phyloP scores from a whole-genome alignment of 1,139 yeast genomes.

The Yamadazyma aaseri region DNA sequence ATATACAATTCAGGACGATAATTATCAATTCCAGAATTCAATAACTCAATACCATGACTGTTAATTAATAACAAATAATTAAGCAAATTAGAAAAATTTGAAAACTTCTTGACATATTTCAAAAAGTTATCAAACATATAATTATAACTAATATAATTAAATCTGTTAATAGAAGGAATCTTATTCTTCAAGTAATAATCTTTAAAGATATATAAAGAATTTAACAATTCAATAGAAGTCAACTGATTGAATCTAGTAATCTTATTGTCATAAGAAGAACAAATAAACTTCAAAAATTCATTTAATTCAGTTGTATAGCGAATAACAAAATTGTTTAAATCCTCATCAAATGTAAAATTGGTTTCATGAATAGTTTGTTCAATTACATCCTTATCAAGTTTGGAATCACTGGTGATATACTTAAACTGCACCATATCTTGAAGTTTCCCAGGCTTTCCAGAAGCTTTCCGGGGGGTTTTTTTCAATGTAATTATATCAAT shows the following conservation, averaged over 20 bases:
- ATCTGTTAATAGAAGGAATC: constrained; percentile 18
- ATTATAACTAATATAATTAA: constrained; percentile 20
- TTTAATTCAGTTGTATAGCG: constrained; percentile 22
- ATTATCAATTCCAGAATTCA: constrained; percentile 14
- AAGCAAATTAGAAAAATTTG: constrained; percentile 15
- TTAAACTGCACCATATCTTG: not conserved
- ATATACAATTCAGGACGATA: constrained; percentile 25
- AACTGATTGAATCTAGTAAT: constrained; percentile 24
- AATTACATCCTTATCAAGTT: constrained; percentile 8
- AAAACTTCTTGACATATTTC: constrained; percentile 15
- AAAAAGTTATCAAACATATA: constrained; percentile 23
- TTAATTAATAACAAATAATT: constrained; percentile 16
- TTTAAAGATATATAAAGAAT: constrained; percentile 29
- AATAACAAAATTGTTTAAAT: constrained; percentile 19
- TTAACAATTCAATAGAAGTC: constrained; percentile 28
- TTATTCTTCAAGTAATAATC: constrained; percentile 23
- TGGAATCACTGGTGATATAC: constrained; percentile 4
- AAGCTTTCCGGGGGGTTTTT: constrained; percentile 21
- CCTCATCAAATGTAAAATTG: constrained; percentile 7
- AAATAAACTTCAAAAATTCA: constrained; percentile 24
- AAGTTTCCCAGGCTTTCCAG: not conserved
- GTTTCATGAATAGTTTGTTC: constrained; percentile 9
- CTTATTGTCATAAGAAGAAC: constrained; percentile 22
- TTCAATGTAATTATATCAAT: constrained; percentile 36
- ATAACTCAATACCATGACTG: constrained; percentile 19